A percentile compares a stretch with the other conserved stretches of the same genome.
Conservation (phyloP, 2,329 filamentous ascomycete species). For the Diaporthe citrichinensis region DNA sequence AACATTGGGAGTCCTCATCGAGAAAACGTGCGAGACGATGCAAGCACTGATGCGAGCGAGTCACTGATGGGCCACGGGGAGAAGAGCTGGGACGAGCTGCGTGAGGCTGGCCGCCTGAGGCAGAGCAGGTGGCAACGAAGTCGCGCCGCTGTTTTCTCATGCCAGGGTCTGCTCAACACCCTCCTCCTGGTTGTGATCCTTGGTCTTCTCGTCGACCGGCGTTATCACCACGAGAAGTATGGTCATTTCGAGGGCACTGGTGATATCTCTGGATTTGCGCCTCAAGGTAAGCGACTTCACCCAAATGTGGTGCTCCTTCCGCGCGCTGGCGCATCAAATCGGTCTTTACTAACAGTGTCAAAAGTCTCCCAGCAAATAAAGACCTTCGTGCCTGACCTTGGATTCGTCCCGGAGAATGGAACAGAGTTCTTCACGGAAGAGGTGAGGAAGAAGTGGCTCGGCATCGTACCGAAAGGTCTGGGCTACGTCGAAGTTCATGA, state of each 20-base stretch:
- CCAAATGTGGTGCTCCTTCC: background rate
- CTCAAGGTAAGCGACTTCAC: conserved; percentile 49
- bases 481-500: conserved; percentile 56
- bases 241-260: conserved; percentile 51
- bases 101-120: conserved; percentile 33
- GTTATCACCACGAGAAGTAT: conserved; percentile 42
- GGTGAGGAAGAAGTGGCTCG: conserved; percentile 53
- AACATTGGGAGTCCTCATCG: conserved; percentile 6
- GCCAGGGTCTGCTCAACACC: conserved; percentile 51
- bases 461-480: conserved; percentile 56
- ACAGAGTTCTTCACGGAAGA: conserved; percentile 56
- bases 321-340: background rate
- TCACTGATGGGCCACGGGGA: conserved; percentile 48
- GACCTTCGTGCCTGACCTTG: conserved; percentile 54
- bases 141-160: conserved; percentile 42
- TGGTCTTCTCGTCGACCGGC: conserved; percentile 52
- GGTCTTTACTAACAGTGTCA: background rate
- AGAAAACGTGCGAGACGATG: conserved; percentile 47
- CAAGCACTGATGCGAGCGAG: conserved; percentile 47
- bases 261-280: conserved; percentile 58
- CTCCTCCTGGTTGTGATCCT: conserved; percentile 53
- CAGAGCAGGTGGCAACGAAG: conserved; percentile 43
- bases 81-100: conserved; percentile 48
- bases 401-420: conserved; percentile 55
- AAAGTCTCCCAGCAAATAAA: conserved; percentile 57